These are phyloP conservation scores for Filobasidium wieringae DNA, from an alignment of 768 basidiomycete genomes.

Conservation along the genomic window DNA sequence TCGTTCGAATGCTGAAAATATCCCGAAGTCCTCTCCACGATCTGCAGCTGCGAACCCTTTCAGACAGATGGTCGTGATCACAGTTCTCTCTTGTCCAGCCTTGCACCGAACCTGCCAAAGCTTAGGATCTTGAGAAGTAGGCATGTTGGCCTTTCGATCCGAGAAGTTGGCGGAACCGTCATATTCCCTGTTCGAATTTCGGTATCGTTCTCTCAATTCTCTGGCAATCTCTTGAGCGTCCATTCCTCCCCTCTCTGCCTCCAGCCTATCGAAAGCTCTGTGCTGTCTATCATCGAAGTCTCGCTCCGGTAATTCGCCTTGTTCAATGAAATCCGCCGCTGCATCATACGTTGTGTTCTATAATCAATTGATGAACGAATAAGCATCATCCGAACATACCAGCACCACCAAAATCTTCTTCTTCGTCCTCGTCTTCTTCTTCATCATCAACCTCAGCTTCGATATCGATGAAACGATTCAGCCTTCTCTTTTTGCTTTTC, in stretches of 20 bases:
- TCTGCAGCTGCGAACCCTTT: slow-evolving; percentile 66
- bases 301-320: slow-evolving; percentile 9
- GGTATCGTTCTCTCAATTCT: slow-evolving; percentile 67
- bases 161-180: slow-evolving; percentile 87
- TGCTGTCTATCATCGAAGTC: slow-evolving; percentile 30
- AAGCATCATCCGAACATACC: slow-evolving; percentile 20
- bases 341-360: slow-evolving; percentile 33
- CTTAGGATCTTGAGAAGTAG: slow-evolving; percentile 86
- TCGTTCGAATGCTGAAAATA: slow-evolving; percentile 87
- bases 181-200: slow-evolving; percentile 55
- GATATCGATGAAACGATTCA: slow-evolving; percentile 81
- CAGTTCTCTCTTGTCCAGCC: slow-evolving; percentile 84
- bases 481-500: slow-evolving; percentile 44
- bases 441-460: slow-evolving; percentile 95
- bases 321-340: slow-evolving; percentile 19
- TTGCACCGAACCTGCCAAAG: slow-evolving; percentile 92
- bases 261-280: slow-evolving; percentile 52
- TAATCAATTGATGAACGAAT: slow-evolving; percentile 27
- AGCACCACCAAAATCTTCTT: slow-evolving; percentile 40
- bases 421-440: slow-evolving; percentile 80
- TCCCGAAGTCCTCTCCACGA: slow-evolving; percentile 66
- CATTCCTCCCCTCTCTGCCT: slow-evolving; percentile 50
- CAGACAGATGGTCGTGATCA: slow-evolving; percentile 87
- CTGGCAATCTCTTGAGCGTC: slow-evolving; percentile 76
- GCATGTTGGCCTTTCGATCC: slow-evolving; percentile 58